Evolutionary conservation across 176 grass and related monocot species (phyloP), one percentile per base, ranked within the genome.

Genomic region (Juncus inflexus): DNA sequence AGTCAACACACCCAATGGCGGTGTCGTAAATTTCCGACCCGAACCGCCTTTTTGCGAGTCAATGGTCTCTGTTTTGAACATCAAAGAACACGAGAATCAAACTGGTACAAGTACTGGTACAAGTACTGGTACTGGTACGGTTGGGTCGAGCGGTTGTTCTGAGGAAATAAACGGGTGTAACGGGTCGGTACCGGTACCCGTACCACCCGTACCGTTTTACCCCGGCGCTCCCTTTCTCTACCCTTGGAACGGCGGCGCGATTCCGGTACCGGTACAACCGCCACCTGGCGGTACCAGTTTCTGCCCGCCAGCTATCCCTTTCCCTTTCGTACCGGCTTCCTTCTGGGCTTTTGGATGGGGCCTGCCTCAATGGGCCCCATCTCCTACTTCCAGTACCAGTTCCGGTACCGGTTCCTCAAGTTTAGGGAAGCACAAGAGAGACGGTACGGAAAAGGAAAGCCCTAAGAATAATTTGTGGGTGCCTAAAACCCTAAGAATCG

Each of bases 401-500:
- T 75, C 77, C 53, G 84, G 92, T 47, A 90, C 77, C n/a, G 82
- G 82, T 36, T 89, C 84, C 73, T 78, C 82, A 42, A 87, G 77
- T 1, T 76, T 96, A 49, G 92, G 92, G 3, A 96, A 96, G 64
- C 92, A 96, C 77, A 83, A 69, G 2, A 88, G 92, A 66, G 87
- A 96, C 66, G 40, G 82, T 35, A 75, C 60, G 55, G 68, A 63
- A 40, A 87, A 86, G 6, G 87, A 79, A 9, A 83, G 77, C 15
- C 58, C 63, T 37, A 81, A 96, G 66, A 96, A 79, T 65, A 88
- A 81, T 58, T 52, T 91, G 15, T 96, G 92, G 92, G 74, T 86
- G 75, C 92, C 92, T 12, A 96, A 96, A 62, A 91, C 92, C 1
- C 82, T 96, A 50, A 76, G 92, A 40, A 91, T 96, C 10, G 87